Conservation (phyloP, 179 eudicot species). For the Heliamphora pulchella region DNA sequence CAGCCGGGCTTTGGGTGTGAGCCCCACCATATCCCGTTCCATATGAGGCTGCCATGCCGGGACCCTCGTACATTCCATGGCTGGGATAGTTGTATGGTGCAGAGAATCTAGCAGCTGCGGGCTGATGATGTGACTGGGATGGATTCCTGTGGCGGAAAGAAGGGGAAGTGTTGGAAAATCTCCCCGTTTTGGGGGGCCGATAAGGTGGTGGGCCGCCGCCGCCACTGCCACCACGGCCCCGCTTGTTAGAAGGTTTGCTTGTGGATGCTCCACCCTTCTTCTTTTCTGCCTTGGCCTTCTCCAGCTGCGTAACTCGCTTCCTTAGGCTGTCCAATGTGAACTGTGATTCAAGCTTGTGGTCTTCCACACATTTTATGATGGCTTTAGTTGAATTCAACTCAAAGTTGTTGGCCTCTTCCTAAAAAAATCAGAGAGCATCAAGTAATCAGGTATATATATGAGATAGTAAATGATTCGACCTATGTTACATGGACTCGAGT, state of each 20-base stretch:
- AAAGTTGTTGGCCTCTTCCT: slow-evolving; percentile 44
- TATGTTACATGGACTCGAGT: no score
- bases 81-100: slow-evolving; percentile 30
- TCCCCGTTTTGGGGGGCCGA: slow-evolving; percentile 33
- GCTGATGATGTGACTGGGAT: slow-evolving; percentile 22
- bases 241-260: slow-evolving; percentile 40
- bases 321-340: slow-evolving; percentile 34
- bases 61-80: slow-evolving; percentile 30
- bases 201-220: slow-evolving; percentile 24
- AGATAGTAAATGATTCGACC: not conserved
- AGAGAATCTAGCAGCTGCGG: slow-evolving; percentile 29
- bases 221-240: slow-evolving; percentile 23
- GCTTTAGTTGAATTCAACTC: slow-evolving; percentile 37
- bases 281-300: slow-evolving; percentile 46
- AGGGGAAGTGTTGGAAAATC: slow-evolving; percentile 30
- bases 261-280: slow-evolving; percentile 28
- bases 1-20: slow-evolving; percentile 26
- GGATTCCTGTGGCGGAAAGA: slow-evolving; percentile 28
- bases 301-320: slow-evolving; percentile 33
- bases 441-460: not conserved
- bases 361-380: slow-evolving; percentile 52
- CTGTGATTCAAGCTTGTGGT: slow-evolving; percentile 39
- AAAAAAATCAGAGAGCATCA: slow-evolving; percentile 16
- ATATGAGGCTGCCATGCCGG: slow-evolving; percentile 19
- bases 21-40: slow-evolving; percentile 26